Evolutionary conservation across 2,329 filamentous ascomycete genomes (phyloP).

Genomic region (Incumbomyces lentus): DNA sequence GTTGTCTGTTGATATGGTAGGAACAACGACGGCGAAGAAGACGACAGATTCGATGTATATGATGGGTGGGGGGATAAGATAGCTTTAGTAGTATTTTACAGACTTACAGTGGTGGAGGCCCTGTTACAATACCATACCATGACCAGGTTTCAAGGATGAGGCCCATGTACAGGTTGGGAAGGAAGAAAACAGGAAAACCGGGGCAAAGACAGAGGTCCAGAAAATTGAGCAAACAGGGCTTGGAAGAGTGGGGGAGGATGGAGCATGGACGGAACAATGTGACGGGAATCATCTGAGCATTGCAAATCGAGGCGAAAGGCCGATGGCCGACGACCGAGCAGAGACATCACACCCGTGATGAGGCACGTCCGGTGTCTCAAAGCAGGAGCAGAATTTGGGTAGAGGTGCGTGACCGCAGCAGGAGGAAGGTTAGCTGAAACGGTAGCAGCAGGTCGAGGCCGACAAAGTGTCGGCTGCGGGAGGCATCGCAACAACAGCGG

Average conservation of each 20-base stretch:
- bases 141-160: background rate
- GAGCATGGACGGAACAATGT: constrained; percentile 1
- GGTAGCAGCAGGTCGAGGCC: constrained; percentile 1
- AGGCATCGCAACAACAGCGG: background rate
- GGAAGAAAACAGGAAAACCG: constrained; percentile 7
- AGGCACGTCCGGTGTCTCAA: too few species aligned
- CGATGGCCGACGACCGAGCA: background rate
- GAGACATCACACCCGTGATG: background rate
- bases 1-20: background rate
- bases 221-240: constrained; percentile 3
- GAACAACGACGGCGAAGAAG: background rate
- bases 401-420: constrained; percentile 3
- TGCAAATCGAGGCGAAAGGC: background rate
- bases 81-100: constrained; percentile 6
- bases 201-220: constrained; percentile 4
- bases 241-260: constrained; percentile 6
- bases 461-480: background rate
- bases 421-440: background rate
- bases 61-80: constrained; percentile 3
- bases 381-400: constrained; percentile 1
- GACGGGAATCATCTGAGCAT: constrained; percentile 1
- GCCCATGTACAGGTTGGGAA: constrained; percentile 4
- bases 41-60: constrained; percentile 4
- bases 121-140: constrained; percentile 4
- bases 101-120: background rate